Evolutionary conservation across 371 early-diverging fungal species (phyloP).

Genomic region (Mycotypha africana): DNA sequence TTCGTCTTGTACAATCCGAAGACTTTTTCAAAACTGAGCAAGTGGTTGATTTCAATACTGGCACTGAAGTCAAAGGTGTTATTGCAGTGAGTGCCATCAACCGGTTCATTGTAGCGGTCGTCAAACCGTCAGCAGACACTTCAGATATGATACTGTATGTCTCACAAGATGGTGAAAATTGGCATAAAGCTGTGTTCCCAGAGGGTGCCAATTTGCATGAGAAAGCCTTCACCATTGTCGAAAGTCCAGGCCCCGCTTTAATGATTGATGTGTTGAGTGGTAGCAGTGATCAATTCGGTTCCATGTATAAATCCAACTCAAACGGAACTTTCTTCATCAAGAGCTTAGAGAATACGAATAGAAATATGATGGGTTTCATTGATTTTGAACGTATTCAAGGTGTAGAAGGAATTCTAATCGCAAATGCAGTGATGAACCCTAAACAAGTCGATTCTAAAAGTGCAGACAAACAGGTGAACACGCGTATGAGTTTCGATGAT

Average conservation of each 20-base stretch:
- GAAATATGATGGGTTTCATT: constrained; percentile 66
- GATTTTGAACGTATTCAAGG: constrained; percentile 88
- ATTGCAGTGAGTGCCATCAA: constrained; percentile 61
- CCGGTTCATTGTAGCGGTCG: constrained; percentile 66
- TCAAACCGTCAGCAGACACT: constrained; percentile 37
- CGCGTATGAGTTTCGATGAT: constrained; percentile 87
- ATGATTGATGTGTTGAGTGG: constrained; percentile 59
- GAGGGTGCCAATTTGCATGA: constrained; percentile 33
- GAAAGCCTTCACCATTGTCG: constrained; percentile 74
- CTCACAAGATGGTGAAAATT: constrained; percentile 57
- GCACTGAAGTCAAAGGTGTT: constrained; percentile 45
- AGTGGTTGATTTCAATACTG: constrained; percentile 42
- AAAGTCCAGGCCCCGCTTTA: constrained; percentile 58
- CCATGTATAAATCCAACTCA: constrained; percentile 82
- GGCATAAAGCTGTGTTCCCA: constrained; percentile 62
- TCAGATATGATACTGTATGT: constrained; percentile 53
- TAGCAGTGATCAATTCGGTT: constrained; percentile 47
- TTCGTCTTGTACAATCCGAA: constrained; percentile 56
- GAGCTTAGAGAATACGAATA: constrained; percentile 74
- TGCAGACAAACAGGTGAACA: constrained; percentile 57
- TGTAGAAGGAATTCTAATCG: constrained; percentile 77
- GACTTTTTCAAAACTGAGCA: constrained; percentile 58
- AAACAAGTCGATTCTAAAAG: constrained; percentile 42
- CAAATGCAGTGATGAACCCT: constrained; percentile 78
- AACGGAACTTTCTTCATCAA: constrained; percentile 85